Evolutionary conservation across 192 early-diverging fungal species (phyloP).

Genomic region (Coemansia interrupta): DNA sequence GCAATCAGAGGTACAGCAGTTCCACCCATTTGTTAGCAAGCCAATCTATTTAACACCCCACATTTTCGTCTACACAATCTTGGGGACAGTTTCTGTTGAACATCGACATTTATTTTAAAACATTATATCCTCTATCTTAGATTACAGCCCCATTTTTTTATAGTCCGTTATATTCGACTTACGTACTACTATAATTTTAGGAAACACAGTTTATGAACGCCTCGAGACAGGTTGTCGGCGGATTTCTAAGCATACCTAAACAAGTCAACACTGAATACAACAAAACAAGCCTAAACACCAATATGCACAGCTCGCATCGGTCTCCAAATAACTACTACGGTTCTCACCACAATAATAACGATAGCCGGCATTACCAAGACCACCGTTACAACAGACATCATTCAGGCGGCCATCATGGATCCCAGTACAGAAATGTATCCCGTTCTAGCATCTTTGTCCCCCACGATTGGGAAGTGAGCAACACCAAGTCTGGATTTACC

Average conservation of each 20-base stretch:
- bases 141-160: too few relatives aligned
- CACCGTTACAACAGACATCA: not conserved
- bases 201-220: too few relatives aligned
- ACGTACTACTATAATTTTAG: too few relatives aligned
- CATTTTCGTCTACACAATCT: too few relatives aligned
- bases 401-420: not conserved
- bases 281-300: not conserved
- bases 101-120: too few relatives aligned
- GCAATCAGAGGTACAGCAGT: too few relatives aligned
- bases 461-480: constrained; percentile 27
- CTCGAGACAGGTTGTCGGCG: not conserved
- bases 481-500: constrained; percentile 19
- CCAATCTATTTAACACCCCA: too few relatives aligned
- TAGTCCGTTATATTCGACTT: too few relatives aligned
- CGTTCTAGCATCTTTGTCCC: constrained; percentile 43
- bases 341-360: not conserved
- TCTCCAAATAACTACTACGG: not conserved
- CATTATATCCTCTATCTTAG: too few relatives aligned
- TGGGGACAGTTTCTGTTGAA: too few relatives aligned
- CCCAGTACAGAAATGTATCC: not conserved
- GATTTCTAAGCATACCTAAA: not conserved
- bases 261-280: not conserved
- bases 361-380: too few relatives aligned
- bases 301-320: not conserved
- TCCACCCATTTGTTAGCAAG: too few relatives aligned